Base-by-base conservation (phyloP, 768 basidiomycete species). In the Tylopilus intermedius region DNA sequence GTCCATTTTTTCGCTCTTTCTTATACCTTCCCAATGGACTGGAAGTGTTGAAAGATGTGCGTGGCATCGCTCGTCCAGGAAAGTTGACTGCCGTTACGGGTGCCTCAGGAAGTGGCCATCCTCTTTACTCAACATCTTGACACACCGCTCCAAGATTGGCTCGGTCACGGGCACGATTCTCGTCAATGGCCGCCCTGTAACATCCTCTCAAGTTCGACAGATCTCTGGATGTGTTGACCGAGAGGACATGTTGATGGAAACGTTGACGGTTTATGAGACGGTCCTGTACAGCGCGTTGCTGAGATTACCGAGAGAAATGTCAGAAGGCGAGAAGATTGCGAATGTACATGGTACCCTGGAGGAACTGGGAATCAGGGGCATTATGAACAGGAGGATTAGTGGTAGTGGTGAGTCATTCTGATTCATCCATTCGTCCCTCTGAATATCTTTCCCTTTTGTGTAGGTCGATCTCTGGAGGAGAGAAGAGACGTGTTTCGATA, bases 201-300 rank as follows among this genome's bases (percentile, higher is more conserved):
- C 75, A 41, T 77, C 90, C 67, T 71, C 76, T 24, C 81, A 88
- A 65, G 96, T 91, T 75, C 86, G 83, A 67, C 81, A 83, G 33
- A 87, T 97, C 5, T 83, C 88, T 58, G 96, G 96, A 29, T 99
- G 90, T 59, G 96, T 99, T 41, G 95, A 99, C 66, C 96, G 98
- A 70, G 96, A 98, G 69, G 96, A 99, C 68, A 96, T 93, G 9
- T 72, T 99, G 57, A 95, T 99, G 89, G 82, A 87, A 64, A 98
- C 95, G 8, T 74, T 98, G 71, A 99, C 95, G 3, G 96, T 98
- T 21, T 98, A 97, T 68, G 96, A 98, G 76, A 97, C 94, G 0
- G 87, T 99, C 15, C 68, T 98, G 49, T 96, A 96, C 65, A 93
- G 90, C 47, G 96, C 96, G 11, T 66, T 98, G 43, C 68, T 99